Evolutionary conservation across 2,329 filamentous ascomycete genomes (phyloP).

Genomic region (Alternaria sp.): DNA sequence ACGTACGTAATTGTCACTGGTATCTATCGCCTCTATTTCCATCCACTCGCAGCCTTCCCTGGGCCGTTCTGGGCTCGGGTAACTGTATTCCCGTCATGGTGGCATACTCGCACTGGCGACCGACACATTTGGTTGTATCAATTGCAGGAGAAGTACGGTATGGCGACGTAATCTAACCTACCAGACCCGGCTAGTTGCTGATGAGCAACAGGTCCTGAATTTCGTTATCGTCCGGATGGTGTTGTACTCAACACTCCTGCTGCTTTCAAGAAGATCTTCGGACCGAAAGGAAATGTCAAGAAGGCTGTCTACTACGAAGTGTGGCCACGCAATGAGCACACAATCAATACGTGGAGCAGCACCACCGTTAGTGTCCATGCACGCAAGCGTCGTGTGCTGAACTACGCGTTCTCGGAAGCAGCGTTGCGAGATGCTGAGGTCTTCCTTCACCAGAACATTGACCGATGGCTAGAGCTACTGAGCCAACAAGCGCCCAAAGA

Average conservation of each 20-base stretch:
- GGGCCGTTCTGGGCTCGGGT: slow-evolving; percentile 37
- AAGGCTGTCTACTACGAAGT: slow-evolving; percentile 56
- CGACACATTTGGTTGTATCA: slow-evolving; percentile 75
- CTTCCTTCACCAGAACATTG: slow-evolving; percentile 43
- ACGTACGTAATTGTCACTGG: slow-evolving; percentile 19
- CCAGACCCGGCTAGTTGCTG: not conserved
- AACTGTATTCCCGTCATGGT: slow-evolving; percentile 48
- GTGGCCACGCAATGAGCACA: slow-evolving; percentile 48
- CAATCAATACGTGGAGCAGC: slow-evolving; percentile 48
- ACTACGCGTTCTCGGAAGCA: slow-evolving; percentile 53
- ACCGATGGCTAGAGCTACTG: slow-evolving; percentile 34
- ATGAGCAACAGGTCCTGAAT: slow-evolving; percentile 15
- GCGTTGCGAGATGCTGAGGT: slow-evolving; percentile 52
- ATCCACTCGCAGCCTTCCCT: slow-evolving; percentile 32
- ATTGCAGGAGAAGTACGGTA: slow-evolving; percentile 75
- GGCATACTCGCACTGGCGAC: slow-evolving; percentile 75
- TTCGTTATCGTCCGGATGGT: slow-evolving; percentile 77
- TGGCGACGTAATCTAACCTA: not conserved
- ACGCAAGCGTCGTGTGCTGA: slow-evolving; percentile 50
- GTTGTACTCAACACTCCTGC: slow-evolving; percentile 75
- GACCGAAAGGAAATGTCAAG: slow-evolving; percentile 54
- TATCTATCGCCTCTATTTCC: slow-evolving; percentile 31
- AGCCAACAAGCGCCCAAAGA: slow-evolving; percentile 14
- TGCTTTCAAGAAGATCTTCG: slow-evolving; percentile 56
- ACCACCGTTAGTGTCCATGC: slow-evolving; percentile 46